A percentile compares a stretch with the other conserved stretches of the same genome.
Evolutionary conservation across 164 flowering plant genomes (phyloP).

Genomic region (Saururus chinensis): DNA sequence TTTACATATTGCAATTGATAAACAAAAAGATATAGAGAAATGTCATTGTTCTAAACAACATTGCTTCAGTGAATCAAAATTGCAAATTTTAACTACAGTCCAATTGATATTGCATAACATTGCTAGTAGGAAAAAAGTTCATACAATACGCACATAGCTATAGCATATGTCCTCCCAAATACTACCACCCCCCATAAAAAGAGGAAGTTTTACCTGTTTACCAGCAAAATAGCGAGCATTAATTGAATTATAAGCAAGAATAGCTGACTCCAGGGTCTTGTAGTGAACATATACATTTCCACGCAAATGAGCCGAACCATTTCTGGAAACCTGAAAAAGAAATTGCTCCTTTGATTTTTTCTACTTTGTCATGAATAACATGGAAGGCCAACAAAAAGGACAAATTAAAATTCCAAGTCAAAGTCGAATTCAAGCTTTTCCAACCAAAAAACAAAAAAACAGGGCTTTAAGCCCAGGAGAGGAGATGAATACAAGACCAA

Average conservation of each 20-base stretch:
- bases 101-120: too few species aligned
- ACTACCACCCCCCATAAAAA: too few species aligned
- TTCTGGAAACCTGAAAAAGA: conserved; percentile 68
- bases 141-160: too few species aligned
- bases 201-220: conserved; percentile 54
- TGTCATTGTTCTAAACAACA: background rate
- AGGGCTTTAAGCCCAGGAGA: too few species aligned
- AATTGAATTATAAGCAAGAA: conserved; percentile 53
- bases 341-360: background rate
- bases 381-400: background rate
- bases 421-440: too few species aligned
- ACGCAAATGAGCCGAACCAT: conserved; percentile 85
- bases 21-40: background rate
- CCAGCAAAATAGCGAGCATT: conserved; percentile 93
- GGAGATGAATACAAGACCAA: too few species aligned
- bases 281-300: conserved; percentile 96
- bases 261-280: conserved; percentile 67
- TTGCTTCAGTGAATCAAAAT: background rate
- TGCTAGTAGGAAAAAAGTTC: too few species aligned
- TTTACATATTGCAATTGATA: background rate
- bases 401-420: too few species aligned
- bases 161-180: too few species aligned
- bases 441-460: too few species aligned
- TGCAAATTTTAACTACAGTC: too few species aligned
- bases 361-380: background rate